phyloP scores from a whole-genome alignment of 208 protist species.

The Naegleria fowleri region DNA sequence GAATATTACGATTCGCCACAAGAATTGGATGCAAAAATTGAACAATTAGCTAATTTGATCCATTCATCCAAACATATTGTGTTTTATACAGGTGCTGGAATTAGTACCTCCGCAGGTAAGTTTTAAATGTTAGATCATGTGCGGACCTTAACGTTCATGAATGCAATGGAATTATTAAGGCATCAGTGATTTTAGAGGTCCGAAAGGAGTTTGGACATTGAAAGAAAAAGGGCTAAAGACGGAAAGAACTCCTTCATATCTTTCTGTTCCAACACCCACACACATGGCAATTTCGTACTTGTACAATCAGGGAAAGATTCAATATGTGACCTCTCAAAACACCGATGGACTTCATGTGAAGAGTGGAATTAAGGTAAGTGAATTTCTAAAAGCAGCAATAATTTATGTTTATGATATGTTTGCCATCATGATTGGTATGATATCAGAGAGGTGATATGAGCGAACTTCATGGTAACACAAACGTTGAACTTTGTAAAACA shows the following conservation, averaged over 20 bases:
- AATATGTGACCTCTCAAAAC: slow-evolving; percentile 39
- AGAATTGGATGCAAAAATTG: slow-evolving; percentile 17
- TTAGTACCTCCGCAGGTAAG: slow-evolving; percentile 36
- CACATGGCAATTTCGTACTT: slow-evolving; percentile 42
- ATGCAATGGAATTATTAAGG: no score
- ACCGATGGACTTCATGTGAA: slow-evolving; percentile 39
- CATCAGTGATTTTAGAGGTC: slow-evolving; percentile 43
- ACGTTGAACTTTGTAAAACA: background rate
- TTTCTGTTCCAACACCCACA: slow-evolving; percentile 33
- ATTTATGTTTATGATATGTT: no score
- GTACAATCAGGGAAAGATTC: slow-evolving; percentile 16
- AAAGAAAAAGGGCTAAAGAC: slow-evolving; percentile 23
- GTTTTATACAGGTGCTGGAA: slow-evolving; percentile 43
- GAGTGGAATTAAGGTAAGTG: slow-evolving; percentile 9
- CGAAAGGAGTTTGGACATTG: slow-evolving; percentile 39
- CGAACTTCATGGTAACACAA: background rate
- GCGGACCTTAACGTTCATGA: no score
- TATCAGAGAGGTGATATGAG: background rate
- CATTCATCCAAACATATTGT: slow-evolving; percentile 30
- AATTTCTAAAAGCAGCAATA: no score
- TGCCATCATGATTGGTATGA: no score
- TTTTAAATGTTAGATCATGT: no score
- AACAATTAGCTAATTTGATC: slow-evolving; percentile 20
- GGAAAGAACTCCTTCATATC: background rate
- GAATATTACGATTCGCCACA: background rate